These are phyloP conservation scores for Tylopilus balloui DNA, from an alignment of 768 basidiomycete genomes.

Conservation along the genomic window DNA sequence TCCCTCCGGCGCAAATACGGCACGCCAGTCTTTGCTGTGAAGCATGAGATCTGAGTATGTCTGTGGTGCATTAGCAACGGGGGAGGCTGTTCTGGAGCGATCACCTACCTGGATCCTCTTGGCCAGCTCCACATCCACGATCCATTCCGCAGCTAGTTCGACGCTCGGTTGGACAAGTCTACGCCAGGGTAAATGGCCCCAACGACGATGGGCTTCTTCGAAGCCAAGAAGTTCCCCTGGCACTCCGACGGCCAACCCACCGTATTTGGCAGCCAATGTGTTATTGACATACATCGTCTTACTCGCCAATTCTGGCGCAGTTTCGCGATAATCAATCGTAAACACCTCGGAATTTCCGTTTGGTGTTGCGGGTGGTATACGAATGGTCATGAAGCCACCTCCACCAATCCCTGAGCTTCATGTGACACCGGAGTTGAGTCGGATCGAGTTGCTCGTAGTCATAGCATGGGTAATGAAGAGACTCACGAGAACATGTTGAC, in stretches of 20 bases:
- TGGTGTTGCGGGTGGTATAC: constrained; percentile 53
- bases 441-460: neutral
- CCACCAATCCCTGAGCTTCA: constrained; percentile 79
- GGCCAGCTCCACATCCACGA: constrained; percentile 72
- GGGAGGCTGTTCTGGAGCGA: neutral
- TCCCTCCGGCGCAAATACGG: constrained; percentile 81
- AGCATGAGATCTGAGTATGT: constrained; percentile 55
- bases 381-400: constrained; percentile 82
- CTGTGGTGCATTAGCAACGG: constrained; percentile 22
- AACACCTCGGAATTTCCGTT: constrained; percentile 53
- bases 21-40: constrained; percentile 65
- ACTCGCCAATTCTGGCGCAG: constrained; percentile 69
- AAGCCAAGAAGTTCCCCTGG: constrained; percentile 90
- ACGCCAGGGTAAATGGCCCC: constrained; percentile 80
- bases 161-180: constrained; percentile 72
- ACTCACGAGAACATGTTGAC: constrained; percentile 89
- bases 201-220: constrained; percentile 74
- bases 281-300: constrained; percentile 69
- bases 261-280: constrained; percentile 52
- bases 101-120: constrained; percentile 60
- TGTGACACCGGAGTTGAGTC: neutral
- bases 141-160: constrained; percentile 74
- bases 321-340: constrained; percentile 86
- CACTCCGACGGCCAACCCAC: constrained; percentile 84
- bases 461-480: neutral